These are phyloP conservation scores for Linnemannia hyalina DNA, from an alignment of 192 early-diverging fungal species.

Conservation along the genomic window DNA sequence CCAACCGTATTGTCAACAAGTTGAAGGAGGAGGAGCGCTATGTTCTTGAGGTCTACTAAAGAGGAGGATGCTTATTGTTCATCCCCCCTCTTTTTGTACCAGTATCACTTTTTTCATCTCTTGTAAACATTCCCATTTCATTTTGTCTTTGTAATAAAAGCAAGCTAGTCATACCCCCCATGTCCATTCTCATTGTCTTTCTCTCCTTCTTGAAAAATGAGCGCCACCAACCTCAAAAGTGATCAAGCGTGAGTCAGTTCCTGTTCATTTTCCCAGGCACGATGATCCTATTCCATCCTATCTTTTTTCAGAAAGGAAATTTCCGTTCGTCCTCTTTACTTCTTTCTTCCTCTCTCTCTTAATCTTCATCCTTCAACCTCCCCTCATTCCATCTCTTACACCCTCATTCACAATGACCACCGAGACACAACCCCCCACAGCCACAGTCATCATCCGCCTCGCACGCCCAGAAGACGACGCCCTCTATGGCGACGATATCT, in stretches of 20 bases:
- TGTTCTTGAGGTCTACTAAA: constrained; percentile 91
- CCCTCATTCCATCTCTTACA: background rate
- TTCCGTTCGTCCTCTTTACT: too few species aligned
- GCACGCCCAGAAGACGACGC: constrained; percentile 14
- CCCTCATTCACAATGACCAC: background rate
- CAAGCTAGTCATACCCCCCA: too few species aligned
- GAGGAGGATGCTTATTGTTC: background rate
- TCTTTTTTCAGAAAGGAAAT: too few species aligned
- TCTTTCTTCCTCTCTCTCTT: background rate
- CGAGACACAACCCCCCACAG: background rate
- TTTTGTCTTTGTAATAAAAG: constrained; percentile 2
- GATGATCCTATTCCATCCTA: too few species aligned
- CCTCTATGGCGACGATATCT: constrained; percentile 15
- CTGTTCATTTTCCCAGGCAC: too few species aligned
- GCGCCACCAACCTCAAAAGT: too few species aligned
- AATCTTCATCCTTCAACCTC: too few species aligned
- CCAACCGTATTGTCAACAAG: constrained; percentile 83
- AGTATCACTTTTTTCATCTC: background rate
- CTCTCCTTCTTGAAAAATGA: too few species aligned
- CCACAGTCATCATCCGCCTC: background rate
- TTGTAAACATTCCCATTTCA: background rate
- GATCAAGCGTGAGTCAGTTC: too few species aligned
- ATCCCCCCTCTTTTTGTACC: background rate
- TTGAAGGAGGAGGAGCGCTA: constrained; percentile 95
- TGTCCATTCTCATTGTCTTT: too few species aligned